phyloP scores from a whole-genome alignment of 2,329 filamentous ascomycete genomes.

The Arachnopeziza araneosa region DNA sequence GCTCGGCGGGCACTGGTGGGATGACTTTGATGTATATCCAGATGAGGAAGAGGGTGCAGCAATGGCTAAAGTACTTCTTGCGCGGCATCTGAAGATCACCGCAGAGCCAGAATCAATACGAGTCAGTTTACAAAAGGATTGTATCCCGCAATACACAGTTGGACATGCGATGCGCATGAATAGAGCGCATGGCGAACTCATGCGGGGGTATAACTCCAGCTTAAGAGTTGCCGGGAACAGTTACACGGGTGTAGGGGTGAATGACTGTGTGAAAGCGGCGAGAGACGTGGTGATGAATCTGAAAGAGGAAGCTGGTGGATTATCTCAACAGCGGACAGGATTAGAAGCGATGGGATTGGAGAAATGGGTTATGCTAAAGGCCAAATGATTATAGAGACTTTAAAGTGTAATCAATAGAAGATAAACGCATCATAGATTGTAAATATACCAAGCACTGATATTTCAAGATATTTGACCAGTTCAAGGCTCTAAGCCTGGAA shows the following conservation, averaged over 20 bases:
- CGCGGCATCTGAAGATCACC: constrained; percentile 67
- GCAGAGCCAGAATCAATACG: constrained; percentile 55
- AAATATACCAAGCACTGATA: too few relatives aligned
- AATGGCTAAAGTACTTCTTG: constrained; percentile 65
- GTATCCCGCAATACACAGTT: constrained; percentile 86
- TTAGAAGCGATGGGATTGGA: neutral
- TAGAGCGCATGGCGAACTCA: constrained; percentile 27
- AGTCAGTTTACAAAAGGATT: constrained; percentile 59
- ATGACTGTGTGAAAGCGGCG: constrained; percentile 51
- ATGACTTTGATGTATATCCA: constrained; percentile 56
- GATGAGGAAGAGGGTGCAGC: constrained; percentile 57
- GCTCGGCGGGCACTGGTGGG: constrained; percentile 91
- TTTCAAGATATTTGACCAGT: too few relatives aligned
- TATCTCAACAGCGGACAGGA: neutral
- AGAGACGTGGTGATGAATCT: neutral
- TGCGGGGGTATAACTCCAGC: constrained; percentile 27
- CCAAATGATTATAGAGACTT: neutral
- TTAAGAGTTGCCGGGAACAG: constrained; percentile 42
- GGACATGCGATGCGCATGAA: constrained; percentile 50
- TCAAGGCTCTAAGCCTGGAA: neutral
- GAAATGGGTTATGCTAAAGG: neutral
- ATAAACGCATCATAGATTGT: too few relatives aligned
- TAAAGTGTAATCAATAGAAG: neutral
- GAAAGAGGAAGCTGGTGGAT: neutral
- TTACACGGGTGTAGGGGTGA: constrained; percentile 42